These are phyloP conservation scores for Colletotrichum acutatum DNA, from an alignment of 2,329 filamentous ascomycete genomes.

Conservation along the genomic window DNA sequence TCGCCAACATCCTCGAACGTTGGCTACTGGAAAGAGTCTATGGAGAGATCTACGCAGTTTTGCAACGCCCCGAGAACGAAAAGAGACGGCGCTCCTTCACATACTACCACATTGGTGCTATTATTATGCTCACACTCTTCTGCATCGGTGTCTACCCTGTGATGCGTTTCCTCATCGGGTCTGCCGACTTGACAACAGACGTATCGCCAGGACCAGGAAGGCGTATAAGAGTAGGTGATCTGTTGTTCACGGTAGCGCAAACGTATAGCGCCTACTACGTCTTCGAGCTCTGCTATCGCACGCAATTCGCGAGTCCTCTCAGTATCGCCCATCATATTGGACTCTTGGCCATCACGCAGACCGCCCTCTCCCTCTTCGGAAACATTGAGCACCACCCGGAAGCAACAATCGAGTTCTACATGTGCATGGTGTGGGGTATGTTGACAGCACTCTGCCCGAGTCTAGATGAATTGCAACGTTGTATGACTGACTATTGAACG, in stretches of 20 bases:
- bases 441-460: not conserved
- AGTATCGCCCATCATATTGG: constrained; percentile 36
- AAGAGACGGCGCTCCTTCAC: constrained; percentile 34
- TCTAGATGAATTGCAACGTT: not conserved
- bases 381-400: constrained; percentile 17
- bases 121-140: constrained; percentile 27
- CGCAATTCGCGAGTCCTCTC: constrained; percentile 33
- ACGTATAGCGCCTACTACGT: constrained; percentile 37
- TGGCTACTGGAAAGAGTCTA: constrained; percentile 29
- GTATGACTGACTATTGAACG: not conserved
- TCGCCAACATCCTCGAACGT: constrained; percentile 34
- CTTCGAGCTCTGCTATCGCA: constrained; percentile 36
- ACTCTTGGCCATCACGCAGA: constrained; percentile 34
- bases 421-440: constrained; percentile 36
- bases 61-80: constrained; percentile 30
- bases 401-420: constrained; percentile 34
- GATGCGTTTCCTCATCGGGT: constrained; percentile 25
- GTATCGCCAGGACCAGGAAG: constrained; percentile 10
- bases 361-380: constrained; percentile 29
- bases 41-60: constrained; percentile 4
- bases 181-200: constrained; percentile 11
- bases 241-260: constrained; percentile 32
- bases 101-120: constrained; percentile 36
- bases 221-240: constrained; percentile 29
- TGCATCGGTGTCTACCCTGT: constrained; percentile 31